Conservation (phyloP, 805 yeast genomes). For the Danielozyma ontarioensis region DNA sequence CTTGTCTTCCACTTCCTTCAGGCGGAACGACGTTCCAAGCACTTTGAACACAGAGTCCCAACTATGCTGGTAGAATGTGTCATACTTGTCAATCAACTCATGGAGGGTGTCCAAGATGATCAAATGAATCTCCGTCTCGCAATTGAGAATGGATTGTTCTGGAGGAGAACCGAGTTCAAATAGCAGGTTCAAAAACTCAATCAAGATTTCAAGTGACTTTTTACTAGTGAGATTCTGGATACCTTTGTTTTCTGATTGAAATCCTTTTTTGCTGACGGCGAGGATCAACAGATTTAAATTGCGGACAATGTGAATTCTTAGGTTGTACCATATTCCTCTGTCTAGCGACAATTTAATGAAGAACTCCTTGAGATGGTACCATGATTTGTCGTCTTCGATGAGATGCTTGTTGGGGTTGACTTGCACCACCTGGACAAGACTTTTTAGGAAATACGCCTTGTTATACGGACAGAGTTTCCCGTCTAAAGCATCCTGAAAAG, state of each 20-base stretch:
- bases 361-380: constrained; percentile 45
- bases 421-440: constrained; percentile 47
- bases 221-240: constrained; percentile 34
- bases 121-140: constrained; percentile 65
- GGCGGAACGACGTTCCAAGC: constrained; percentile 51
- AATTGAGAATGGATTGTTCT: constrained; percentile 44
- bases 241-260: constrained; percentile 16
- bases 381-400: constrained; percentile 31
- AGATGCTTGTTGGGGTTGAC: constrained; percentile 51
- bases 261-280: constrained; percentile 36
- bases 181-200: constrained; percentile 39
- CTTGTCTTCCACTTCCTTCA: constrained; percentile 14
- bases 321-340: constrained; percentile 33
- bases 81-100: constrained; percentile 74
- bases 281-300: constrained; percentile 50
- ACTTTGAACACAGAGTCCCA: constrained; percentile 74
- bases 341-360: constrained; percentile 43
- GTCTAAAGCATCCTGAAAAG: background rate
- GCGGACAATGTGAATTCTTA: constrained; percentile 45
- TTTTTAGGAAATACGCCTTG: constrained; percentile 48
- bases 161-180: constrained; percentile 31
- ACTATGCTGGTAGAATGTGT: constrained; percentile 49
- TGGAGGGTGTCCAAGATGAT: constrained; percentile 59
- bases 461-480: constrained; percentile 46
- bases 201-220: constrained; percentile 45